Base-by-base conservation (phyloP, 2,329 filamentous ascomycete species). In the Cadophora gregata region DNA sequence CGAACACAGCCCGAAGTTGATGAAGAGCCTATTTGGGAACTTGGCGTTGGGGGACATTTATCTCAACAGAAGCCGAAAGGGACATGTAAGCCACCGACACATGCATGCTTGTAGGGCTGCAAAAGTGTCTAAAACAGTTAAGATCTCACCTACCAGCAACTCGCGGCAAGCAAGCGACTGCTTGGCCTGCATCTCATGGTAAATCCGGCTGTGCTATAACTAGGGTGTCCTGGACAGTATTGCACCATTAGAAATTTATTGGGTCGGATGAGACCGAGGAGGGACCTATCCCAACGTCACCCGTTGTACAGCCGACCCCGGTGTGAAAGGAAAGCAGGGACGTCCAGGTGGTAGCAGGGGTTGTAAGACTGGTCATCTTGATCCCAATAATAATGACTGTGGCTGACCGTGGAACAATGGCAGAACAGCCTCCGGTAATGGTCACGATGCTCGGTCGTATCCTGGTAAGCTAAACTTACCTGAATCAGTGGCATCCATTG, bases 151-250 rank as follows among this genome's bases (percentile, higher is more conserved):
- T 16, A 29, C 25, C 14, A 31, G 50, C 27, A 29, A 27, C 50
- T n/a, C 50, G 27, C 50, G 24, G 50, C 27, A 53, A 53, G 14
- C 27, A 53, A 53, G 24, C 50, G 50, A 29, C 27, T n/a, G 19
- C 50, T 53, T 53, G 50, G 50, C 50, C 50, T 53, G 50, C 50
- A 53, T 53, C 50, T 53, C 50, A 53, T 53, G 50, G 50, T 53
- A 53, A 53, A 53, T 53, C 50, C 50, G 50, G 31, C 50, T 31
- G 25, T 31, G 10, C n/a, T 19, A 10, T 14, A 31, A 29, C 50
- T 27, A 31, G 50, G 50, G 31, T 53, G 25, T 31, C 25, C 48
- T 53, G 27, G 14, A 29, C 12, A 19, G 27, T 14, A 53, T 53
- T 27, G n/a, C 24, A 31, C 7, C 14, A 10, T 21, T 31, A 12